A percentile compares a stretch with the other conserved stretches of the same genome.
These are phyloP conservation scores for Lactarius tabidus DNA, from an alignment of 768 basidiomycete genomes.

Conservation along the genomic window DNA sequence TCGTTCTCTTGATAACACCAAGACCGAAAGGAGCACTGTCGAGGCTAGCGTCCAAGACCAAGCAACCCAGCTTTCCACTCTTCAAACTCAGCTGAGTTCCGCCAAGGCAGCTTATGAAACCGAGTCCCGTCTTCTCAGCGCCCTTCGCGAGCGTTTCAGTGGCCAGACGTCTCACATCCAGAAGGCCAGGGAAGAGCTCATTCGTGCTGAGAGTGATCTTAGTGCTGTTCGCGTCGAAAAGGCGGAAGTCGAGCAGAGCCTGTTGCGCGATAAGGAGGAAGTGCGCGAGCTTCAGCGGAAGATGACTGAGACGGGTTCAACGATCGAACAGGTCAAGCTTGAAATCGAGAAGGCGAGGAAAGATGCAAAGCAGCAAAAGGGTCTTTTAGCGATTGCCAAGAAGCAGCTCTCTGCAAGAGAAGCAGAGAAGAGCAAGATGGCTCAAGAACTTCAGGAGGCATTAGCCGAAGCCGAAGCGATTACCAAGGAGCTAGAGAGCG, in stretches of 20 bases:
- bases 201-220: conserved; percentile 87
- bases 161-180: conserved; percentile 69
- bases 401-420: conserved; percentile 91
- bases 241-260: conserved; percentile 80
- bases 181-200: conserved; percentile 71
- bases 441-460: conserved; percentile 71
- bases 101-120: conserved; percentile 85
- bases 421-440: conserved; percentile 60
- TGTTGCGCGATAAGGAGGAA: conserved; percentile 93
- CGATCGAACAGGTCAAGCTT: conserved; percentile 63
- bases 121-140: conserved; percentile 65
- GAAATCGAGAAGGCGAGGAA: conserved; percentile 87
- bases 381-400: conserved; percentile 87
- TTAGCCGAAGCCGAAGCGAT: conserved; percentile 47
- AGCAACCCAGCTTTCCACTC: conserved; percentile 66
- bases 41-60: conserved; percentile 66
- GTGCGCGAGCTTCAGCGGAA: conserved; percentile 77
- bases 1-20: conserved; percentile 59
- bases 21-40: conserved; percentile 59
- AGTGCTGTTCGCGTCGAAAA: conserved; percentile 87
- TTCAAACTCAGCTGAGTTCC: conserved; percentile 79
- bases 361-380: conserved; percentile 95
- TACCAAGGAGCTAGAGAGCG: conserved; percentile 53
- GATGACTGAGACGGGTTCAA: conserved; percentile 75
- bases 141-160: conserved; percentile 63